Conservation (phyloP, 2,329 filamentous ascomycete genomes). For the Xylariaceae sp. region DNA sequence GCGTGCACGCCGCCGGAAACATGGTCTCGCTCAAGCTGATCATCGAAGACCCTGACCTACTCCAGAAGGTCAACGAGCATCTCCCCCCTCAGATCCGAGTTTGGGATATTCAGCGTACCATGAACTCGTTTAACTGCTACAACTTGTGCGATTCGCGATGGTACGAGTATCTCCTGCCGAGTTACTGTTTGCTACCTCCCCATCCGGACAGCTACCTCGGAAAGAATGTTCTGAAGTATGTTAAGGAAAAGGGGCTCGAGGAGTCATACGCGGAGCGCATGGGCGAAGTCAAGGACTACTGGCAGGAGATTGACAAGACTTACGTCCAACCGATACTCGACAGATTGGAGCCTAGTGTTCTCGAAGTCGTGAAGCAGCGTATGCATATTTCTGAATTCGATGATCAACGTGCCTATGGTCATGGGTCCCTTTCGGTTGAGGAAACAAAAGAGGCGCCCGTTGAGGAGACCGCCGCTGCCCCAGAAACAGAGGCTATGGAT, state of each 20-base stretch:
- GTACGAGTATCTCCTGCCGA: slow-evolving; percentile 96
- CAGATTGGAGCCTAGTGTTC: slow-evolving; percentile 57
- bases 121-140: slow-evolving; percentile 90
- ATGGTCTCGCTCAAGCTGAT: slow-evolving; percentile 94
- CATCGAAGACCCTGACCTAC: slow-evolving; percentile 80
- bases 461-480: background rate
- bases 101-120: slow-evolving; percentile 89
- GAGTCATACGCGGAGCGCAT: slow-evolving; percentile 65
- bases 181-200: slow-evolving; percentile 85
- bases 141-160: slow-evolving; percentile 90
- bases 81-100: slow-evolving; percentile 86
- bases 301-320: slow-evolving; percentile 75
- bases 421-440: slow-evolving; percentile 7
- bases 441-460: slow-evolving; percentile 3
- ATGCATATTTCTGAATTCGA: slow-evolving; percentile 42
- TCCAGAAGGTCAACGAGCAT: slow-evolving; percentile 83
- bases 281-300: slow-evolving; percentile 74
- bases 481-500: slow-evolving; percentile 11
- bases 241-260: slow-evolving; percentile 65
- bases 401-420: slow-evolving; percentile 9
- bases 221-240: slow-evolving; percentile 72
- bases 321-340: slow-evolving; percentile 67
- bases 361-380: slow-evolving; percentile 56
- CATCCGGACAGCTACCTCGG: slow-evolving; percentile 84
- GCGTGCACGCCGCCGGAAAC: slow-evolving; percentile 92